Evolutionary conservation across 305 asterid species (phyloP), one percentile per base, ranked within the genome.

Genomic region (Fraxinus sp.): DNA sequence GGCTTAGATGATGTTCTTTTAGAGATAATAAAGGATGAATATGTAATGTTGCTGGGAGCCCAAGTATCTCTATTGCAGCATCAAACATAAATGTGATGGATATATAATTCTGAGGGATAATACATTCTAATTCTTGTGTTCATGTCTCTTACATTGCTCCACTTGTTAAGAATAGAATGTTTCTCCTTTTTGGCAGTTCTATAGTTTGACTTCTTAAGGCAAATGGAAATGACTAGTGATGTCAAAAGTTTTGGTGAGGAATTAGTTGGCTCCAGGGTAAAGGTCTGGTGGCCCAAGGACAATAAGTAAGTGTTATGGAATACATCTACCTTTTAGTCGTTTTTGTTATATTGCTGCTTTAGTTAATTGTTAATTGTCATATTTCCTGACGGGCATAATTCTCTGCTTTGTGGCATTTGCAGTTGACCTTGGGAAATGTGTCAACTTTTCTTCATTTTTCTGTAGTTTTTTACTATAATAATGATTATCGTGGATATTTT

Each of bases 221-320:
- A 66, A 59, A 75, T 41, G 52, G 39, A 59, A 70, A 76, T 85
- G 88, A 52, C 57, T 3, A 79, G 77, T 30, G 82, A 43, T 76
- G 26, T 75, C n/a, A 79, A 79, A 52, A 52, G 52, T 74, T 64
- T 35, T 49, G 85, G 75, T n/a, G 85, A 81, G 74, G 78, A 77
- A 66, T 79, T 84, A 55, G 77, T 83, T 68, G 89, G 89, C 46
- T 26, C 87, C 80, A 79, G 80, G 80, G 85, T 81, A 28, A 79
- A 84, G 74, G 74, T 81, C 62, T 30, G 80, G 77, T 81, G 85
- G 83, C 85, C 77, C 9, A 74, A 75, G 79, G 85, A 85, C 64
- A 64, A 78, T 57, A 28, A 49, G 87, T 85, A 78, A 85, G 87
- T 85, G 70, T 79, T 81, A 35, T 39, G 39, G 68, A 77, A 70